phyloP scores from a whole-genome alignment of 2,329 filamentous ascomycete genomes.

The Xylariaceae sp. region DNA sequence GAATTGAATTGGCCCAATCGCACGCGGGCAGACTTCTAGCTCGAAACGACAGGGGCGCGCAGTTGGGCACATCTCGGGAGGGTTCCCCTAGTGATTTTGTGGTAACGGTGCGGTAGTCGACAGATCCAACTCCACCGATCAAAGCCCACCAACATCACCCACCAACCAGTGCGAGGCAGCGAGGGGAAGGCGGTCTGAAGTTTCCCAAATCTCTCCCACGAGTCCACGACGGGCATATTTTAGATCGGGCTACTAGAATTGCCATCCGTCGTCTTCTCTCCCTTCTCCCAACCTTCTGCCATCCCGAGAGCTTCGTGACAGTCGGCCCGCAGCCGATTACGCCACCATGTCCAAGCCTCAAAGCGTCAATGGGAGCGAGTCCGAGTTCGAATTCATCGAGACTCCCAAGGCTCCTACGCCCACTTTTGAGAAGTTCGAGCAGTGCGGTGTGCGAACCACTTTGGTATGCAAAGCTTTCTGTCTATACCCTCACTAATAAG shows the following conservation, averaged over 20 bases:
- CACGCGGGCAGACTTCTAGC: too few relatives aligned
- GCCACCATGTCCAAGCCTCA: slow-evolving; percentile 46
- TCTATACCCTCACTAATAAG: not conserved
- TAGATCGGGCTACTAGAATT: slow-evolving; percentile 3
- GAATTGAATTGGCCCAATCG: too few relatives aligned
- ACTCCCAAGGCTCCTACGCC: slow-evolving; percentile 49
- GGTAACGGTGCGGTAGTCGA: too few relatives aligned
- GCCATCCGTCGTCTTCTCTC: slow-evolving; percentile 1
- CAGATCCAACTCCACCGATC: not conserved
- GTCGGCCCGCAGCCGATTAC: slow-evolving; percentile 16
- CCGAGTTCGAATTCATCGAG: slow-evolving; percentile 62
- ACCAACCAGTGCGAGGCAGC: slow-evolving; percentile 15
- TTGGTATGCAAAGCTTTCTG: slow-evolving; percentile 38
- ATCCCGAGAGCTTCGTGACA: slow-evolving; percentile 7
- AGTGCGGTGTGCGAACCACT: slow-evolving; percentile 54
- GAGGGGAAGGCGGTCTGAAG: slow-evolving; percentile 25
- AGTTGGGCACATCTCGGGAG: too few relatives aligned
- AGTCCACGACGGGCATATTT: not conserved
- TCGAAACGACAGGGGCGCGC: too few relatives aligned
- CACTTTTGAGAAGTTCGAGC: slow-evolving; percentile 48
- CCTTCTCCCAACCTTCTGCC: too few relatives aligned
- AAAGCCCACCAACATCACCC: slow-evolving; percentile 19
- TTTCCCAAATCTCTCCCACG: slow-evolving; percentile 14
- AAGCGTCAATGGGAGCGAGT: slow-evolving; percentile 46
- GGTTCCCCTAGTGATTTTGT: too few relatives aligned